Conservation (phyloP, 352 stramenopile species). For the Globisporangium cederbergense region DNA sequence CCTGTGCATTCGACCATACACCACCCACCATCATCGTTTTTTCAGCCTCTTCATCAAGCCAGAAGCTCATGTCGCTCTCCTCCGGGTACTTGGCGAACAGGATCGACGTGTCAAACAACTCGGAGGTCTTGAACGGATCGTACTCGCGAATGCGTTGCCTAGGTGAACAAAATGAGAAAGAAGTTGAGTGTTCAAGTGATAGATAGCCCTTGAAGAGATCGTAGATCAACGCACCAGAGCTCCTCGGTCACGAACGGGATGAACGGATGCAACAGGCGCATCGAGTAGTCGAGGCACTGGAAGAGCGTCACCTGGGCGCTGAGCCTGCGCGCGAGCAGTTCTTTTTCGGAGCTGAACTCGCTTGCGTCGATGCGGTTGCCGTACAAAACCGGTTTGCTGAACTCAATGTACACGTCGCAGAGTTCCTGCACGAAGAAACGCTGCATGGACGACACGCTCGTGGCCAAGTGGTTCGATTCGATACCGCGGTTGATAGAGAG, state of each 20-base stretch:
- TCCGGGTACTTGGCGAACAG: conserved; percentile 82
- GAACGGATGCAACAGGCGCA: conserved; percentile 97
- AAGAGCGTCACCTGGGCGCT: conserved; percentile 93
- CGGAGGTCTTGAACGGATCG: conserved; percentile 31
- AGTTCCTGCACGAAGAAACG: conserved; percentile 86
- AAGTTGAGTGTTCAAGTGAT: neutral
- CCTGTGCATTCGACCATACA: neutral
- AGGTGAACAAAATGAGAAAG: neutral
- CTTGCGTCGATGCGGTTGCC: conserved; percentile 47
- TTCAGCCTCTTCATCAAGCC: conserved; percentile 83
- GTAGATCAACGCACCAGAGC: conserved; percentile 86
- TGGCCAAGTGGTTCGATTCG: conserved; percentile 60
- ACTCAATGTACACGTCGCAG: conserved; percentile 88
- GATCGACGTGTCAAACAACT: conserved; percentile 44
- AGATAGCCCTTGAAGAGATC: neutral
- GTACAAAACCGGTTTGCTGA: conserved; percentile 82
- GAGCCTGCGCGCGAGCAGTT: conserved; percentile 60
- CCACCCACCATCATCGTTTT: conserved; percentile 75
- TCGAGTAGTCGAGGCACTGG: conserved; percentile 92
- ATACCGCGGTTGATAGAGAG: conserved; percentile 61
- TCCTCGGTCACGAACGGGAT: conserved; percentile 99
- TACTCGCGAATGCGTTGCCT: conserved; percentile 61
- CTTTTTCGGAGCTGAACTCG: conserved; percentile 35
- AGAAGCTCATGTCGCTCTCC: conserved; percentile 69
- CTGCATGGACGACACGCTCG: conserved; percentile 67